phyloP scores from a whole-genome alignment of 768 basidiomycete genomes.

The Strobilomyces echinocephalus region DNA sequence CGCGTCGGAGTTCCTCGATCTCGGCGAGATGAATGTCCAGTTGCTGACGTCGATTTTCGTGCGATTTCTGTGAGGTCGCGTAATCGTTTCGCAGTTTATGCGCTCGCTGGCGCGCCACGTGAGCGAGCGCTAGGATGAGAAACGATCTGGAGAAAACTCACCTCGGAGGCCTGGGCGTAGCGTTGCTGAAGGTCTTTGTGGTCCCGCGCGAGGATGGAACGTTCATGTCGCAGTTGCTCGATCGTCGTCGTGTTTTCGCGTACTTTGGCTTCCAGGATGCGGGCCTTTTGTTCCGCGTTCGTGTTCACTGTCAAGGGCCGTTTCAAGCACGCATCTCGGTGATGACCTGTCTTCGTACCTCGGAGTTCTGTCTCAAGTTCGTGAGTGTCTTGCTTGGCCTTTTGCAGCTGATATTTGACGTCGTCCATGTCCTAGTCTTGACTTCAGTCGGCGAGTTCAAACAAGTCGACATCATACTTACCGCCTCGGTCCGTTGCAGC shows the following conservation, averaged over 20 bases:
- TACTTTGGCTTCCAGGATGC: constrained; percentile 61
- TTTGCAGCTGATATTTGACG: constrained; percentile 62
- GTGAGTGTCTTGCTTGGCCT: constrained; percentile 68
- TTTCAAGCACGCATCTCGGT: neutral
- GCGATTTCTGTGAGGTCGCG: constrained; percentile 55
- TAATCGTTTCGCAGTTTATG: constrained; percentile 62
- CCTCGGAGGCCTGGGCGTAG: constrained; percentile 64
- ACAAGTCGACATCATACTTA: constrained; percentile 24
- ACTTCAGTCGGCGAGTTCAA: constrained; percentile 1
- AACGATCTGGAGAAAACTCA: constrained; percentile 26
- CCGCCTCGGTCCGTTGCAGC: constrained; percentile 67
- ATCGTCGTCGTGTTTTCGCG: constrained; percentile 66
- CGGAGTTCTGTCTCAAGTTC: constrained; percentile 71
- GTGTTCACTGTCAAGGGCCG: constrained; percentile 43
- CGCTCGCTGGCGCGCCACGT: constrained; percentile 39
- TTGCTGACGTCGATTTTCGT: constrained; percentile 67
- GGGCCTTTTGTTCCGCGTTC: constrained; percentile 69
- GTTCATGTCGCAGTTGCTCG: constrained; percentile 73
- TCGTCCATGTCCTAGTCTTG: constrained; percentile 71
- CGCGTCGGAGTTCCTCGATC: constrained; percentile 70
- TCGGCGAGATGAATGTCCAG: constrained; percentile 68
- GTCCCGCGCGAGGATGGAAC: constrained; percentile 60
- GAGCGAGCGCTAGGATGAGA: neutral
- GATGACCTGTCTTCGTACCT: constrained; percentile 38
- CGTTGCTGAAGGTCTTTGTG: constrained; percentile 70